phyloP scores from a whole-genome alignment of 2,329 filamentous ascomycete genomes.

The Aspergillus japonicus region DNA sequence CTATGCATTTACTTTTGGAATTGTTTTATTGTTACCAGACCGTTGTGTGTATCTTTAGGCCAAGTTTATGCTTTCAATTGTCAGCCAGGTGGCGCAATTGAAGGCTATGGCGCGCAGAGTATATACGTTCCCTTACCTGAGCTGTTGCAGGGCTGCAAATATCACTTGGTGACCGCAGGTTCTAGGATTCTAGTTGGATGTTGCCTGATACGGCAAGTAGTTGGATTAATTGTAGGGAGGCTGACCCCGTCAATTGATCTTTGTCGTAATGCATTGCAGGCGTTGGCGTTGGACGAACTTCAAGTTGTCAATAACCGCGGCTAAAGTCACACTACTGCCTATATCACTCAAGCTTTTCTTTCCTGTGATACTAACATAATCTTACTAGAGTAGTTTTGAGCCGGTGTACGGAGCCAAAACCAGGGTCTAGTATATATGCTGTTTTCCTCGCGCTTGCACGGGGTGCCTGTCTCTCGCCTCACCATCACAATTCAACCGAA shows the following conservation, averaged over 20 bases:
- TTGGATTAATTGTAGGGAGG: too few relatives aligned
- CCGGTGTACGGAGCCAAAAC: not conserved
- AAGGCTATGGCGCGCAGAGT: not conserved
- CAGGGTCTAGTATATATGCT: not conserved
- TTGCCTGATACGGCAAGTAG: not conserved
- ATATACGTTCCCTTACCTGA: constrained; percentile 1
- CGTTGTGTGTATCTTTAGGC: not conserved
- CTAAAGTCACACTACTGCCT: too few relatives aligned
- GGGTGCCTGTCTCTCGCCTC: not conserved
- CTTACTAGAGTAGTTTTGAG: not conserved
- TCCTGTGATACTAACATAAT: too few relatives aligned
- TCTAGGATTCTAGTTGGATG: not conserved
- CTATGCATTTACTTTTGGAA: constrained; percentile 2
- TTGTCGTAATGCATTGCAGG: not conserved
- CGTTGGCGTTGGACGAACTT: too few relatives aligned
- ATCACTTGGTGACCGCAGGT: not conserved
- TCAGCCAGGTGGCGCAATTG: not conserved
- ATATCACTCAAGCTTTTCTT: too few relatives aligned
- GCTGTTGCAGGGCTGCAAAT: constrained; percentile 8
- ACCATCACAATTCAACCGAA: not conserved
- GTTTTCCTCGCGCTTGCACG: not conserved
- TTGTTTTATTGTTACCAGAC: constrained; percentile 6
- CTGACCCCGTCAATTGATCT: too few relatives aligned
- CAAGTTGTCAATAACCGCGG: too few relatives aligned
- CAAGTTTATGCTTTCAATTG: not conserved